Conservation (phyloP, 164 flowering plant genomes). For the Cinnamomum chago region DNA sequence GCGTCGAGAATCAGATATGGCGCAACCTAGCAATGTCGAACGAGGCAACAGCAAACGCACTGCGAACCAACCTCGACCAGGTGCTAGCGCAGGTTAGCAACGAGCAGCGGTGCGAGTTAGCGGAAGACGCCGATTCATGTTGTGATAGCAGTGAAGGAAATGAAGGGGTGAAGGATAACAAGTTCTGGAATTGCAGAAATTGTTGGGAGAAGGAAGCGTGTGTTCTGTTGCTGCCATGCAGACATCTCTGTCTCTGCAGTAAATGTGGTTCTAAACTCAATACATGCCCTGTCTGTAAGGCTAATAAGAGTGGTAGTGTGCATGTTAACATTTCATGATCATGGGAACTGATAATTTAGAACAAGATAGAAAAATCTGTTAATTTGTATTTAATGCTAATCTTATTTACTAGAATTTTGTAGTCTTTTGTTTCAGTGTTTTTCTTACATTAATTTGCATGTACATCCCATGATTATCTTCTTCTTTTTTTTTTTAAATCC, state of each 20-base stretch:
- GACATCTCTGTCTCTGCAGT: conserved; percentile 58
- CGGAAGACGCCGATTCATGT: conserved; percentile 27
- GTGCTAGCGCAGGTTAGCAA: conserved; percentile 41
- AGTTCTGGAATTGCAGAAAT: conserved; percentile 17
- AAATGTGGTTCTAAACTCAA: conserved; percentile 40
- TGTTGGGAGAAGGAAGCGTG: conserved; percentile 40
- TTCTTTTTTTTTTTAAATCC: no score
- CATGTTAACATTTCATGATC: conserved; percentile 34
- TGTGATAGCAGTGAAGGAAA: conserved; percentile 14
- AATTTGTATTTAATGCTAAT: background rate
- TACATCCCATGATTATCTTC: no score
- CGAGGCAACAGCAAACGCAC: conserved; percentile 71
- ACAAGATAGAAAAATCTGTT: background rate
- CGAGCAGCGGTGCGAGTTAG: conserved; percentile 14
- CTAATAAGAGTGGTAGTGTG: conserved; percentile 39
- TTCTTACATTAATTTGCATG: background rate
- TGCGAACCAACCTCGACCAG: conserved; percentile 55
- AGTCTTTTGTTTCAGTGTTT: background rate
- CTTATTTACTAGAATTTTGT: background rate
- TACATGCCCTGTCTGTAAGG: conserved; percentile 58
- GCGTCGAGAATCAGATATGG: conserved; percentile 73
- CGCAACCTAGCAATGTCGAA: conserved; percentile 60
- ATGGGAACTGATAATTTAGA: background rate
- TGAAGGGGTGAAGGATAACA: background rate
- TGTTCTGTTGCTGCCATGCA: conserved; percentile 61